phyloP scores from a whole-genome alignment of 371 early-diverging fungal genomes.

The Circinella umbellata region DNA sequence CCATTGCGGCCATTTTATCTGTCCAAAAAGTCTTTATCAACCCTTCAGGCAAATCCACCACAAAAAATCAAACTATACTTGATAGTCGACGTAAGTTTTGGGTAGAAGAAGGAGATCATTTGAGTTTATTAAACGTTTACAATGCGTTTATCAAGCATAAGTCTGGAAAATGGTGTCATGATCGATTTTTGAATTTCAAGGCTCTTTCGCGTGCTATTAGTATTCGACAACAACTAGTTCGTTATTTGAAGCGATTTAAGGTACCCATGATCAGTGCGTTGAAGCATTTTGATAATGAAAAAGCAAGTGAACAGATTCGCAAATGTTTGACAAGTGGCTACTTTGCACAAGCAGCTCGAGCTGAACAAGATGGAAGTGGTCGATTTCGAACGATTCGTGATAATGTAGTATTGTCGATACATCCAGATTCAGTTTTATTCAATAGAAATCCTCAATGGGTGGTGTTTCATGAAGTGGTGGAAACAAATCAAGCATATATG shows the following conservation, averaged over 20 bases:
- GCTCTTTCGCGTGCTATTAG: slow-evolving; percentile 70
- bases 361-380: slow-evolving; percentile 64
- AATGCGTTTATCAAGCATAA: slow-evolving; percentile 72
- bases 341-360: slow-evolving; percentile 77
- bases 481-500: slow-evolving; percentile 77
- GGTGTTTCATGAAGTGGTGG: slow-evolving; percentile 82
- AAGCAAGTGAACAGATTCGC: slow-evolving; percentile 56
- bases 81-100: slow-evolving; percentile 76
- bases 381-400: slow-evolving; percentile 69
- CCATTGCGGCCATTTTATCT: slow-evolving; percentile 84
- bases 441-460: slow-evolving; percentile 77
- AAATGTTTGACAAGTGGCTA: slow-evolving; percentile 79
- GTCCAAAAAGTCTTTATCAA: slow-evolving; percentile 77
- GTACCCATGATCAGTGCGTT: slow-evolving; percentile 51
- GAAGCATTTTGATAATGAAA: slow-evolving; percentile 35
- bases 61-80: slow-evolving; percentile 51
- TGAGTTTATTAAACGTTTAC: slow-evolving; percentile 82
- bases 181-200: slow-evolving; percentile 75
- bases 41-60: slow-evolving; percentile 44
- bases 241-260: slow-evolving; percentile 65
- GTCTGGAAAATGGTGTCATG: slow-evolving; percentile 78
- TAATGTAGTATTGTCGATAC: slow-evolving; percentile 63
- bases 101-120: slow-evolving; percentile 85
- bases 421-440: slow-evolving; percentile 80
- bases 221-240: slow-evolving; percentile 72